Evolutionary conservation across 2,329 filamentous ascomycete species (phyloP), one percentile per base, ranked within the genome.

Genomic region (Pyricularia grisea): DNA sequence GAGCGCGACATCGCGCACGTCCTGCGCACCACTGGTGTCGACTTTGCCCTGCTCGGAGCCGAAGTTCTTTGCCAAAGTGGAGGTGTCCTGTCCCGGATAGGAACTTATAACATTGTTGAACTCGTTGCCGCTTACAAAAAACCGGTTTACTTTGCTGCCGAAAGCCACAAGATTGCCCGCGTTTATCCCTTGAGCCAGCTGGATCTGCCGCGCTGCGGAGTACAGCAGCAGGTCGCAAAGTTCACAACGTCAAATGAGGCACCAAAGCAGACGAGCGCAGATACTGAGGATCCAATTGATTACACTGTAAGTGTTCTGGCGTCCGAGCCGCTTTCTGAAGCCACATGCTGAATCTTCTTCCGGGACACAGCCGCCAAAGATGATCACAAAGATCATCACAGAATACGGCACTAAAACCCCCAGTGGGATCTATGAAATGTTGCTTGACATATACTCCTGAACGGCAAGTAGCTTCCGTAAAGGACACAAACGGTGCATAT

Each of bases 141-240:
- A 64, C 87, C 89, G 58, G 92, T 98, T 74, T 97, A 96, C 75
- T 93, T 97, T 23, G 93, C 95, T 5, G 91, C 91, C 0, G 95
- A 99, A 82, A 96, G 92, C 74, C 95, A 99, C 83, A 99, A 99
- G 81, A 97, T 99, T 76, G 93, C 96, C 65, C 87, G 93, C 74
- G 85, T 95, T 69, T 95, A 94, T 74, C 92, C 94, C 1, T 81
- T 95, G 27, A 88, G 90, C 71, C 93, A 97, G 79, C 88, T 90
- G 70, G 92, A 95, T 76, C 81, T 97, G 70, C 69, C 72, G 27
- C 74, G 76, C 64, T 74, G 78, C 63, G 92, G 92, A 0, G 88
- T 97, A 72, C 86, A 90, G 76, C 93, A 97, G 79, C 85, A 88
- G 42, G 85, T 96, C 17, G 83, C 95, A 87, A 92, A 66, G n/a